Evolutionary conservation across 768 basidiomycete genomes (phyloP).

Genomic region (Trametes gibbosa): DNA sequence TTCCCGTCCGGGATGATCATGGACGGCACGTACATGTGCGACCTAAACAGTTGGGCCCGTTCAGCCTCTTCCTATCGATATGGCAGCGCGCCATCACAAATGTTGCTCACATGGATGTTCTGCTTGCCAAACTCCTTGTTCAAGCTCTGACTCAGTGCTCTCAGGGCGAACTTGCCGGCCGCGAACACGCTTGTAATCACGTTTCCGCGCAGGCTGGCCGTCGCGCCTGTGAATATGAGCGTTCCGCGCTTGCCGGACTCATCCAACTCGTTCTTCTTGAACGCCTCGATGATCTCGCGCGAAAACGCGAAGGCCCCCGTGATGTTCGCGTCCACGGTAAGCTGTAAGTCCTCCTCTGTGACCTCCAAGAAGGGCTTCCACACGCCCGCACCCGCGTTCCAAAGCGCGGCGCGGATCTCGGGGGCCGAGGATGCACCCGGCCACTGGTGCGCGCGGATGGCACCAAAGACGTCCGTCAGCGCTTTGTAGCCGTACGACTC

Average conservation of each 20-base stretch:
- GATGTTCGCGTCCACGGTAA: conserved; percentile 33
- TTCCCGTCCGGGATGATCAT: neutral
- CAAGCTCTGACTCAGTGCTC: conserved; percentile 43
- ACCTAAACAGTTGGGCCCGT: conserved; percentile 36
- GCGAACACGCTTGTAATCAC: conserved; percentile 38
- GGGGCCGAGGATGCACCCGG: conserved; percentile 15
- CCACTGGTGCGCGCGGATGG: conserved; percentile 33
- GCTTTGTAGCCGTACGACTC: conserved; percentile 32
- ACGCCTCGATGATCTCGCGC: conserved; percentile 32
- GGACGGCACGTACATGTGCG: conserved; percentile 52
- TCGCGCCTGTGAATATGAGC: conserved; percentile 45
- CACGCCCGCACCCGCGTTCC: conserved; percentile 36
- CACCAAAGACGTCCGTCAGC: conserved; percentile 32
- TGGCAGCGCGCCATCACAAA: neutral
- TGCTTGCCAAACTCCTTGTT: conserved; percentile 44
- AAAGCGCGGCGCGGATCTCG: conserved; percentile 40
- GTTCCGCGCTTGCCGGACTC: conserved; percentile 37
- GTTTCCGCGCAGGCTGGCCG: conserved; percentile 40
- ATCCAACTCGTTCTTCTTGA: conserved; percentile 32
- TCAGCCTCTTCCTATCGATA: neutral
- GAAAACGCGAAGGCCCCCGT: conserved; percentile 41
- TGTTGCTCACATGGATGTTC: conserved; percentile 38
- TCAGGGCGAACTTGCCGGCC: conserved; percentile 39
- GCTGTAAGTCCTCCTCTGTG: conserved; percentile 35
- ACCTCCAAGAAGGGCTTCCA: conserved; percentile 41